phyloP scores from a whole-genome alignment of 768 basidiomycete species.

The Naematelia encephala region DNA sequence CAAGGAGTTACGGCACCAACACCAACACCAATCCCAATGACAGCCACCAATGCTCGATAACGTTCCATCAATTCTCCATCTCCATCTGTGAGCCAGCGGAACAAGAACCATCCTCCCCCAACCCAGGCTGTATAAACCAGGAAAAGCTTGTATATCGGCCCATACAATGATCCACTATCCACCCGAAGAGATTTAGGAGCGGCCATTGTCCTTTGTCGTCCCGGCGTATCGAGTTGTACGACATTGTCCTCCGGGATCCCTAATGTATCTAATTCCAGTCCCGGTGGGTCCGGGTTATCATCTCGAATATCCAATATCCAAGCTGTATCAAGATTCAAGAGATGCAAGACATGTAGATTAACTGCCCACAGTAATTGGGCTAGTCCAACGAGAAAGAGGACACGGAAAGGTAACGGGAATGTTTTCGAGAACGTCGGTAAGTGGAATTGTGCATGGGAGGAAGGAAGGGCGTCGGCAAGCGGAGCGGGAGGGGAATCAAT shows the following conservation, averaged over 20 bases:
- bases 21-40: conserved; percentile 62
- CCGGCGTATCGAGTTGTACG: conserved; percentile 5
- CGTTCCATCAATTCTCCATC: conserved; percentile 64
- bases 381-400: conserved; percentile 70
- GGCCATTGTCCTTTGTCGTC: neutral
- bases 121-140: conserved; percentile 62
- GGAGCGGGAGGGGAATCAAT: conserved; percentile 47
- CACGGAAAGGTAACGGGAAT: conserved; percentile 88
- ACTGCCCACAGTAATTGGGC: conserved; percentile 88
- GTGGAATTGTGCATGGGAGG: conserved; percentile 39
- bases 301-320: conserved; percentile 61
- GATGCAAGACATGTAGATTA: conserved; percentile 79
- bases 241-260: neutral
- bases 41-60: conserved; percentile 71
- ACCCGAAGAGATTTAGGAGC: conserved; percentile 16
- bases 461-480: conserved; percentile 9
- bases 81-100: conserved; percentile 61
- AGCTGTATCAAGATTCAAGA: conserved; percentile 69
- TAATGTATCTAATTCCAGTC: conserved; percentile 5
- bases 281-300: conserved; percentile 2
- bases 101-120: conserved; percentile 66
- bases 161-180: conserved; percentile 24
- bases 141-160: conserved; percentile 63
- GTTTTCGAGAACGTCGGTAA: conserved; percentile 48
- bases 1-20: conserved; percentile 67